Conservation (phyloP, 352 stramenopile genomes). For the Phytopythium chamaehyphon region DNA sequence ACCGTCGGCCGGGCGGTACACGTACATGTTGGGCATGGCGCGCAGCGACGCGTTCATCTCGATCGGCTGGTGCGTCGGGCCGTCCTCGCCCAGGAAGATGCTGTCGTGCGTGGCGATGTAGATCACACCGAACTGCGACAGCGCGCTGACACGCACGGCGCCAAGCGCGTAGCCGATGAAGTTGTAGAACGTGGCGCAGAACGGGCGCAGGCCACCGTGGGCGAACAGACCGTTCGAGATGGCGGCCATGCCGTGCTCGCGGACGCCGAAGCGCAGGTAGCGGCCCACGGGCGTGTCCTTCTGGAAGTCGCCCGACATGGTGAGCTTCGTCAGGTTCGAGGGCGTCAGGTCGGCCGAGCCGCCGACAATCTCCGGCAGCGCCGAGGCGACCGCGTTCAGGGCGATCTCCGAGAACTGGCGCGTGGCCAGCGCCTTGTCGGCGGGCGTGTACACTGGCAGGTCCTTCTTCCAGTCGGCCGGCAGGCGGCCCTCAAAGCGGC, state of each 20-base stretch:
- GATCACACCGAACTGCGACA: conserved; percentile 95
- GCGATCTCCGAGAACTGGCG: conserved; percentile 93
- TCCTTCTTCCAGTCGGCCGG: conserved; percentile 89
- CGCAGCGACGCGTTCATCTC: conserved; percentile 96
- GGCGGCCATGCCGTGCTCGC: conserved; percentile 98
- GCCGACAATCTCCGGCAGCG: conserved; percentile 95
- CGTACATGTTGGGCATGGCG: conserved; percentile 97
- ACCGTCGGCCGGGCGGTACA: conserved; percentile 96
- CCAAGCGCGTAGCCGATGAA: conserved; percentile 98
- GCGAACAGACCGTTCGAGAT: conserved; percentile 98
- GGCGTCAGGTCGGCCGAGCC: conserved; percentile 98
- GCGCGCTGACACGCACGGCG: conserved; percentile 92
- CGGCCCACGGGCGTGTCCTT: conserved; percentile 93
- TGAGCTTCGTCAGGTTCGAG: conserved; percentile 96
- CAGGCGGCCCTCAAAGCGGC: conserved; percentile 91
- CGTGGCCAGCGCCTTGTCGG: conserved; percentile 91
- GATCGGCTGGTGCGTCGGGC: conserved; percentile 98
- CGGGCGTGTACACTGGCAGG: conserved; percentile 89
- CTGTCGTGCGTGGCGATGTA: conserved; percentile 99
- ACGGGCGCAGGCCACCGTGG: conserved; percentile 95
- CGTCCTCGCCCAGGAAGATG: conserved; percentile 99
- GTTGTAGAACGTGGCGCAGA: conserved; percentile 99
- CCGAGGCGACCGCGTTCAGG: conserved; percentile 92
- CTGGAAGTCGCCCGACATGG: conserved; percentile 97
- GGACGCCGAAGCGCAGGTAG: conserved; percentile 98